Conservation (phyloP, 495 filamentous ascomycete species). For the Halenospora varia region DNA sequence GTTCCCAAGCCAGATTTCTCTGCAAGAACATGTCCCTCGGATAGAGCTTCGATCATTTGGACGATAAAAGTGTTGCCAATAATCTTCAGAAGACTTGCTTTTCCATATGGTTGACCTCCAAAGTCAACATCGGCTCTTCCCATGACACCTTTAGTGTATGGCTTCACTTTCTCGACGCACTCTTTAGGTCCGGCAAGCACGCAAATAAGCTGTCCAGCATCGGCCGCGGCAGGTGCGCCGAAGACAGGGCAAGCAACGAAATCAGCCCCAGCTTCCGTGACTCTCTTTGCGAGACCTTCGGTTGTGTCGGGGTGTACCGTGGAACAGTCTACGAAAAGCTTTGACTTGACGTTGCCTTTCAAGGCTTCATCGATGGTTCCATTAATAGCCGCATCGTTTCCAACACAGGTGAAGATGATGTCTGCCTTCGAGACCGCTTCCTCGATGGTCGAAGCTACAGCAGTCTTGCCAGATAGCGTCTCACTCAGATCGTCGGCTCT, state of each 20-base stretch:
- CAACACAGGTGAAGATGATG: constrained; percentile 80
- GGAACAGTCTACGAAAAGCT: constrained; percentile 80
- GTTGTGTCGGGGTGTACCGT: constrained; percentile 86
- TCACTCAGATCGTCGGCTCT: constrained; percentile 52
- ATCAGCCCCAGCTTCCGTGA: constrained; percentile 54
- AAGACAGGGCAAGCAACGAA: constrained; percentile 84
- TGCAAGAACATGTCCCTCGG: constrained; percentile 71
- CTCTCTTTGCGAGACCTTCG: constrained; percentile 50
- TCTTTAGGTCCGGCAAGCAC: constrained; percentile 67
- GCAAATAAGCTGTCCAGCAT: constrained; percentile 68
- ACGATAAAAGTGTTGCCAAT: constrained; percentile 86
- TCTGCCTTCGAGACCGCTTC: constrained; percentile 65
- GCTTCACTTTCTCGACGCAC: constrained; percentile 59
- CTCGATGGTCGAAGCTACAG: constrained; percentile 55
- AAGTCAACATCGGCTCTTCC: constrained; percentile 68
- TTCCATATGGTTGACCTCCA: constrained; percentile 52
- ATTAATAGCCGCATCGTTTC: constrained; percentile 70
- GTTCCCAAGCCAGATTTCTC: constrained; percentile 77
- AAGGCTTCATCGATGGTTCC: constrained; percentile 50
- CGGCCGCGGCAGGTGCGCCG: constrained; percentile 75
- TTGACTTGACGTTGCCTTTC: constrained; percentile 55
- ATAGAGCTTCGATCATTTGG: constrained; percentile 74
- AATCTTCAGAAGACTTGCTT: constrained; percentile 67
- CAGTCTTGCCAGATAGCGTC: constrained; percentile 54
- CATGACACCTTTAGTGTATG: constrained; percentile 78